Evolutionary conservation across 1,139 yeast genomes (phyloP).

Genomic region (Nadsonia starkeyi-henricii): DNA sequence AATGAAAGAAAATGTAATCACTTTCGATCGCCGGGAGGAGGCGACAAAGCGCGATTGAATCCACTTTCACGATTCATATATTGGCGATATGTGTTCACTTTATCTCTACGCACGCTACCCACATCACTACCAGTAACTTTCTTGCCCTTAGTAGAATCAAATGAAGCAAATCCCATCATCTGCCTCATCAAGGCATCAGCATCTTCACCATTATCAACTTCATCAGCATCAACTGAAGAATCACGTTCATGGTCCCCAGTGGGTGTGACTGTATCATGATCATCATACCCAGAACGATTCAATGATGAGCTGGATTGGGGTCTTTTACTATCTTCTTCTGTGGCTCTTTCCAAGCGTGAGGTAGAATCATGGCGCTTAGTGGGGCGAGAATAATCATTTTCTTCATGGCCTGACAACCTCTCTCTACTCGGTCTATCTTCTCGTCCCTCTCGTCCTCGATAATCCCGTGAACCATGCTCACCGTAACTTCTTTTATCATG

Average conservation of each 20-base stretch:
- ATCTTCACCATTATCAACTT: conserved; percentile 4
- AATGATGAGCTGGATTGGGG: no score
- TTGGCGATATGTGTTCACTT: conserved; percentile 41
- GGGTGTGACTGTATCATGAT: neutral
- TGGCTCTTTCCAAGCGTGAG: no score
- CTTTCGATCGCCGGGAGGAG: conserved; percentile 18
- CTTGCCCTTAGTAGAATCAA: conserved; percentile 47
- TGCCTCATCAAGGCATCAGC: conserved; percentile 21
- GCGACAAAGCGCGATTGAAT: conserved; percentile 47
- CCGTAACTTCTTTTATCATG: no score
- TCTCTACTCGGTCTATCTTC: no score
- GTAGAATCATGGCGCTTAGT: no score
- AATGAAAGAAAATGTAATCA: neutral
- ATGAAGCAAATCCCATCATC: conserved; percentile 56
- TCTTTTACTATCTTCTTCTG: no score
- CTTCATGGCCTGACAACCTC: no score
- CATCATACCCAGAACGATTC: no score
- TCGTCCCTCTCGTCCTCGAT: no score
- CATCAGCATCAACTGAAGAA: neutral
- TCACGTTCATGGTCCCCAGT: no score
- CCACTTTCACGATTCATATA: conserved; percentile 54
- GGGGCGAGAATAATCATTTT: no score
- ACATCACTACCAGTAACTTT: conserved; percentile 32
- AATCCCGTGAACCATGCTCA: no score
- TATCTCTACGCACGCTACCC: conserved; percentile 31